Percentiles rank a stretch among this genome's conserved stretches.
Conservation (phyloP, 108 stramenopile genomes). For the Discostella pseudostelligera region DNA sequence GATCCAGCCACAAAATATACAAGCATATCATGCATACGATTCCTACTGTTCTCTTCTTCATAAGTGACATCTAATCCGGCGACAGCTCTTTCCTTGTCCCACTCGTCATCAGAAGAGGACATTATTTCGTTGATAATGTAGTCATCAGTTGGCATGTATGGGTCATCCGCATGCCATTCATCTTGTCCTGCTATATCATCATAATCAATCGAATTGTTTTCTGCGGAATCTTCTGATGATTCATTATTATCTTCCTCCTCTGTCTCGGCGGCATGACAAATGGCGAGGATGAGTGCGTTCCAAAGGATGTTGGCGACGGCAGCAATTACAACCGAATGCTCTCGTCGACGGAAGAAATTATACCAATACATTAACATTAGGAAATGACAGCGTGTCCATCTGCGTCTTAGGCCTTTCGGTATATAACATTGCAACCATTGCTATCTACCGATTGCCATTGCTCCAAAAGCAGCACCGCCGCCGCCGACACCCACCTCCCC, state of each 20-base stretch:
- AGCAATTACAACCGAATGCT: not conserved
- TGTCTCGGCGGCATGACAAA: constrained; percentile 1
- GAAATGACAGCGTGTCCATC: not conserved
- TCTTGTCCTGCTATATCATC: constrained; percentile 2
- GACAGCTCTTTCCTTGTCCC: too few species aligned
- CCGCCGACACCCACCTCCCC: too few species aligned
- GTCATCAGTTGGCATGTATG: constrained; percentile 9
- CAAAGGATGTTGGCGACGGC: not conserved
- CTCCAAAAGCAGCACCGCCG: too few species aligned
- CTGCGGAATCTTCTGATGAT: not conserved
- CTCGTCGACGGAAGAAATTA: not conserved
- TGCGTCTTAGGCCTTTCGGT: too few species aligned
- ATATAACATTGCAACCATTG: too few species aligned
- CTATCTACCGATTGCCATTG: too few species aligned
- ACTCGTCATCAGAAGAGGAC: not conserved
- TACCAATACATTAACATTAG: not conserved
- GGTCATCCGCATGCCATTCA: constrained; percentile 8
- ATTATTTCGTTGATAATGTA: not conserved
- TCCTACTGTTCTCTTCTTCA: not conserved
- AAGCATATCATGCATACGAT: not conserved
- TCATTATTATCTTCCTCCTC: not conserved
- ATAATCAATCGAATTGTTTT: constrained; percentile 1
- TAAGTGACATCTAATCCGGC: not conserved
- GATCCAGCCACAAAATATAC: not conserved
- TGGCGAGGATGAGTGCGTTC: not conserved